Conservation (phyloP, 2,329 filamentous ascomycete species). For the Diaporthe helianthi region DNA sequence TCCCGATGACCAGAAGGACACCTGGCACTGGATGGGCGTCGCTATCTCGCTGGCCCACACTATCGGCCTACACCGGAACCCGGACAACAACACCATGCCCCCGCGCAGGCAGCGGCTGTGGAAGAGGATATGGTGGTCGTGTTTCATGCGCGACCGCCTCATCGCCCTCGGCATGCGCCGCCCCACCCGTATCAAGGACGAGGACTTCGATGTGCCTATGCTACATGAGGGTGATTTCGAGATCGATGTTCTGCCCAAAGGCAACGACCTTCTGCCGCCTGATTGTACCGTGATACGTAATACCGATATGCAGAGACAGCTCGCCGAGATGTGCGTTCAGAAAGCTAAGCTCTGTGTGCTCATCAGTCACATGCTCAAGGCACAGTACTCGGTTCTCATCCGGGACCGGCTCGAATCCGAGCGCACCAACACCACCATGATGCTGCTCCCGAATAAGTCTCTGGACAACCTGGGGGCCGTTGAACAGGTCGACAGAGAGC, state of each 20-base stretch:
- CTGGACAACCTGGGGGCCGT: conserved; percentile 84
- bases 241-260: conserved; percentile 70
- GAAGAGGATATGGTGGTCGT: conserved; percentile 98
- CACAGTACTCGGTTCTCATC: conserved; percentile 91
- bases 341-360: conserved; percentile 90
- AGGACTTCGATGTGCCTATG: conserved; percentile 95
- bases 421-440: conserved; percentile 78
- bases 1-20: conserved; percentile 95
- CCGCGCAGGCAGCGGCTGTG: conserved; percentile 78
- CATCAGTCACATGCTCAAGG: conserved; percentile 86
- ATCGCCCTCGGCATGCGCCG: conserved; percentile 93
- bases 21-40: conserved; percentile 98
- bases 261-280: conserved; percentile 70
- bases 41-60: conserved; percentile 92
- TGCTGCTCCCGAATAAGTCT: conserved; percentile 88
- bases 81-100: conserved; percentile 77
- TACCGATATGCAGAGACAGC: conserved; percentile 73
- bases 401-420: conserved; percentile 82
- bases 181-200: conserved; percentile 89
- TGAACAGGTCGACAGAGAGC: conserved; percentile 77
- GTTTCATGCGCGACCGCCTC: conserved; percentile 91
- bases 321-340: conserved; percentile 89
- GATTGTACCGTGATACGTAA: conserved; percentile 77
- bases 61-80: conserved; percentile 90
- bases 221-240: conserved; percentile 86